Evolutionary conservation across 768 basidiomycete genomes (phyloP).

Genomic region (Trametes maxima): DNA sequence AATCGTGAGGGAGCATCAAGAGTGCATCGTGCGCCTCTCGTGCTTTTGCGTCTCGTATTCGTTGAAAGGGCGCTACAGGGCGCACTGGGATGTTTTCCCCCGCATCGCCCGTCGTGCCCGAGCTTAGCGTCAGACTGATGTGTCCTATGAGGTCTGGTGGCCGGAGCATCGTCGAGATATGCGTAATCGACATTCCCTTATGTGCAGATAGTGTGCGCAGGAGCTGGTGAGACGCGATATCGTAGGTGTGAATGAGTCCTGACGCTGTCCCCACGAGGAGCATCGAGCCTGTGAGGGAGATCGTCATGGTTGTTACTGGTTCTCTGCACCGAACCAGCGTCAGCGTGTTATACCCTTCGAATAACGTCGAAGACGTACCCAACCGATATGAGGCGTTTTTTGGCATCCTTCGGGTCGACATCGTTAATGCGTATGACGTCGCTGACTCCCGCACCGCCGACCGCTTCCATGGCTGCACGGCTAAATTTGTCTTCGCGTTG

Average conservation of each 20-base stretch:
- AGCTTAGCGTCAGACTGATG: constrained; percentile 54
- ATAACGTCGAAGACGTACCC: constrained; percentile 47
- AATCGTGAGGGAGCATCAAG: constrained; percentile 57
- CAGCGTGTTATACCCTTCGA: background rate
- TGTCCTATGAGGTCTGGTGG: constrained; percentile 89
- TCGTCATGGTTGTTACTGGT: constrained; percentile 67
- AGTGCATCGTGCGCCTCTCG: constrained; percentile 72
- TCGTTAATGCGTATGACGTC: constrained; percentile 74
- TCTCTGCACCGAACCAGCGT: constrained; percentile 48
- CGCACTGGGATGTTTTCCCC: constrained; percentile 67
- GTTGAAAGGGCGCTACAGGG: constrained; percentile 70
- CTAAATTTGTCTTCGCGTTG: constrained; percentile 57
- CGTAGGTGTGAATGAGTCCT: constrained; percentile 79
- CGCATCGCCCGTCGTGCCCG: constrained; percentile 35
- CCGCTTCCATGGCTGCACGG: constrained; percentile 59
- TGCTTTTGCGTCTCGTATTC: constrained; percentile 66
- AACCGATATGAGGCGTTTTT: constrained; percentile 67
- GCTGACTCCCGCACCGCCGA: constrained; percentile 71
- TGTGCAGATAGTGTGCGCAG: constrained; percentile 78
- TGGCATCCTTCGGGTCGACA: constrained; percentile 46
- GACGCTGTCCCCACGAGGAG: constrained; percentile 80
- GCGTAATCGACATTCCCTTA: constrained; percentile 68
- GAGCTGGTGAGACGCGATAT: constrained; percentile 88
- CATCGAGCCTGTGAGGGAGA: constrained; percentile 77
- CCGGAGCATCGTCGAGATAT: constrained; percentile 77